Evolutionary conservation across 2,329 filamentous ascomycete species (phyloP), one percentile per base, ranked within the genome.

Genomic region (Diaporthe vexans): DNA sequence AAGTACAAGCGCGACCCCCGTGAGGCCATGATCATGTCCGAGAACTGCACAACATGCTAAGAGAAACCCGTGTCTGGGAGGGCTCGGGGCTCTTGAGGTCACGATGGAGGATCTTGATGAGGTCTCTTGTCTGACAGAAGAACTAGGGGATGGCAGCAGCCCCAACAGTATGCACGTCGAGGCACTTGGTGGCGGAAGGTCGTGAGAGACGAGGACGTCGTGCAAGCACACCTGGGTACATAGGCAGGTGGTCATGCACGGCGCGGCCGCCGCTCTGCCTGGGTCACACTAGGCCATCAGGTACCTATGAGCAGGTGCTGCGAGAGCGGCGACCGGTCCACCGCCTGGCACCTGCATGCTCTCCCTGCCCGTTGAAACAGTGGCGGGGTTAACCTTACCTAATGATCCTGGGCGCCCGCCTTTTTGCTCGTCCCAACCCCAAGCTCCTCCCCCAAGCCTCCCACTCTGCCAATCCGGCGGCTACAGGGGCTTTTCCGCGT

Each of bases 1-100:
- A 77, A 63, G 67, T 59, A 76, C 70, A 74, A 61, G 71, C 76
- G 74, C 75, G 63, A 35, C 29, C 56, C 70, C 70, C 72, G 69
- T 58, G 68, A 77, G 73, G 71, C 68, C 69, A 70, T 74, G 65
- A 59, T 76, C 73, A 75, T 73, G 40, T 33, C 72, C 13, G 40
- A 37, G 40, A 54, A 43, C 21, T 7, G 43, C 61, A 58, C 74
- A 76, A 69, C 74, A 76, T 76, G 68, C 73, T 75, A 67, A 48
- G 29, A 19, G 51, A 17, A 33, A 54, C 69, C 35, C 56, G 52
- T 26, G 52, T n/a, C 69, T 37, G 43, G 40, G 24, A 43, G 11
- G 37, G 29, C 9, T 52, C 35, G 24, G 21, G 10, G 26, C 19
- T 61, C 70, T 72, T 19, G 67, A 63, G 37, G 33, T 35, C 24